Percentiles rank a stretch among this genome's conserved stretches.
Conservation (phyloP, 2,329 filamentous ascomycete genomes). For the Colletotrichum eleusines region DNA sequence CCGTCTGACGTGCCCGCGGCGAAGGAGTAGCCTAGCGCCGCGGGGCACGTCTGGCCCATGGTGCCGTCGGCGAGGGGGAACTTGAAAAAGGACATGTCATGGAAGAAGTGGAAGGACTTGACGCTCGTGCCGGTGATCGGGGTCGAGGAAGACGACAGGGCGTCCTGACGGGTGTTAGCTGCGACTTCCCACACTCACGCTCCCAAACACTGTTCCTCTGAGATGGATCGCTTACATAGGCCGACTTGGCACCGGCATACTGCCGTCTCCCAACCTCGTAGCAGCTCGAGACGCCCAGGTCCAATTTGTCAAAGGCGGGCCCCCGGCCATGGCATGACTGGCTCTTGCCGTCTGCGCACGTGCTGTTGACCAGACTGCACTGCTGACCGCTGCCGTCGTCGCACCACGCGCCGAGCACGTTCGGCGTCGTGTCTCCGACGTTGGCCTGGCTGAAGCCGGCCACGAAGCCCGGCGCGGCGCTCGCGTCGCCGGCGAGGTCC, state of each 20-base stretch:
- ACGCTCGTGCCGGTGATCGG: slow-evolving; percentile 74
- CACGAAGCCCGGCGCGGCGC: slow-evolving; percentile 77
- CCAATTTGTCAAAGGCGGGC: slow-evolving; percentile 74
- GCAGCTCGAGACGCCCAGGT: slow-evolving; percentile 79
- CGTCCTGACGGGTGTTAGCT: slow-evolving; percentile 60
- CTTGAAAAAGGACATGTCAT: slow-evolving; percentile 81
- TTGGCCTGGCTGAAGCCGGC: slow-evolving; percentile 94
- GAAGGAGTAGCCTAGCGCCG: slow-evolving; percentile 91
- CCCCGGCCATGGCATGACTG: slow-evolving; percentile 81
- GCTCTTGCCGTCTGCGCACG: slow-evolving; percentile 78
- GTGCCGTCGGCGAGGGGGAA: slow-evolving; percentile 82
- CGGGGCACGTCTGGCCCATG: slow-evolving; percentile 80
- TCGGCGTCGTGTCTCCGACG: slow-evolving; percentile 91
- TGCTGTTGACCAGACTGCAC: slow-evolving; percentile 85
- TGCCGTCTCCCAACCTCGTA: slow-evolving; percentile 83
- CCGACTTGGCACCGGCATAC: slow-evolving; percentile 66
- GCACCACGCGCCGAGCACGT: slow-evolving; percentile 88
- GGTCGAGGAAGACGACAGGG: slow-evolving; percentile 59
- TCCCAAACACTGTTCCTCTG: too few species aligned
- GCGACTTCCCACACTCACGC: slow-evolving; percentile 28
- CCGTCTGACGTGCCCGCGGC: slow-evolving; percentile 94
- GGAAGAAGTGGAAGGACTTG: slow-evolving; percentile 86
- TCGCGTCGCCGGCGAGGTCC: slow-evolving; percentile 65
- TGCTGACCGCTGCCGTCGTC: slow-evolving; percentile 82
- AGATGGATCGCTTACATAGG: slow-evolving; percentile 51